Evolutionary conservation across 495 filamentous ascomycete genomes (phyloP).

Genomic region (Trypethelium eluteriae): DNA sequence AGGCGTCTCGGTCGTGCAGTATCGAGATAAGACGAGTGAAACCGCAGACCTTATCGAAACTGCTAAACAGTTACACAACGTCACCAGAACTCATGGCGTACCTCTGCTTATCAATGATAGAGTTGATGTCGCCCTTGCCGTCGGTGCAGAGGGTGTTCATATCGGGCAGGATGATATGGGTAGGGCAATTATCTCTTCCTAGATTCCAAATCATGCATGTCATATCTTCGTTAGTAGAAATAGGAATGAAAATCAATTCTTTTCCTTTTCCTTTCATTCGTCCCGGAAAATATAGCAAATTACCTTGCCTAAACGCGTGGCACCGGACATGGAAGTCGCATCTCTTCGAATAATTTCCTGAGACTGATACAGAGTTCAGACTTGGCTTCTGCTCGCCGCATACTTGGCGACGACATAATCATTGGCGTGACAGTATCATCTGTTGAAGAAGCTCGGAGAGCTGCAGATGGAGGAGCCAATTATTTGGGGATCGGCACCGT

Average conservation of each 20-base stretch:
- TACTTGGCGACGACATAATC: conserved; percentile 65
- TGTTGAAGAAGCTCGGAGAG: conserved; percentile 57
- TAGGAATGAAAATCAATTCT: background rate
- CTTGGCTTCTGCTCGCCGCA: conserved; percentile 54
- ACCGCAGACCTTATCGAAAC: conserved; percentile 64
- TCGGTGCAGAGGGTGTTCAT: conserved; percentile 84
- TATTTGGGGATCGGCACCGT: conserved; percentile 83
- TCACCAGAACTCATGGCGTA: conserved; percentile 59
- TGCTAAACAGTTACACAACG: conserved; percentile 58
- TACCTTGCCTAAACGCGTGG: too few relatives aligned
- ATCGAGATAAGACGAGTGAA: conserved; percentile 78
- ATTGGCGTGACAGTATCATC: conserved; percentile 66
- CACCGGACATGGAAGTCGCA: background rate
- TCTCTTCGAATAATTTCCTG: background rate
- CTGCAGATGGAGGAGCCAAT: conserved; percentile 64
- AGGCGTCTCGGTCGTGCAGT: conserved; percentile 82
- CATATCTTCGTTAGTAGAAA: too few relatives aligned
- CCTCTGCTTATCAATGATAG: conserved; percentile 93
- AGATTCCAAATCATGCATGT: too few relatives aligned
- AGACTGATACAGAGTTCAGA: conserved; percentile 34
- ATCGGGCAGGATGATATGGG: conserved; percentile 92
- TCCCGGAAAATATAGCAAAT: too few relatives aligned
- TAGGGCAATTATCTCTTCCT: conserved; percentile 33
- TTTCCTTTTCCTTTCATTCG: background rate
- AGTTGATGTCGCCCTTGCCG: conserved; percentile 81